These are phyloP conservation scores for Phytophthora uliginosa DNA, from an alignment of 352 stramenopile species.

Conservation along the genomic window DNA sequence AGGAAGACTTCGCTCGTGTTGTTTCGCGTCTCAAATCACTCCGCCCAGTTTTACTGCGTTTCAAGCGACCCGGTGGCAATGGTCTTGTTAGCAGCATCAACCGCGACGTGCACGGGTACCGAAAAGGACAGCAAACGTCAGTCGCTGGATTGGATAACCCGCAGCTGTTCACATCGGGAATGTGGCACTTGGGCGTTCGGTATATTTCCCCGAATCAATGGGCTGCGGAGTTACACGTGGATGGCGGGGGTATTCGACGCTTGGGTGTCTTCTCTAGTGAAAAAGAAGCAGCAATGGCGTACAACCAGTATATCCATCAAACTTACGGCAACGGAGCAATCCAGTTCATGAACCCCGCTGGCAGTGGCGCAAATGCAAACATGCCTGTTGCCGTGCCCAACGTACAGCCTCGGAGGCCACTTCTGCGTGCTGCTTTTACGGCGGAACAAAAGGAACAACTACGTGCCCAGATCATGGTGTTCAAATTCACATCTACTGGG, in stretches of 20 bases:
- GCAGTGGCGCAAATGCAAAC: slow-evolving; percentile 39
- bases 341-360: slow-evolving; percentile 90
- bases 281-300: slow-evolving; percentile 82
- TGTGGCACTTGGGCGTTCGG: slow-evolving; percentile 89
- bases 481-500: slow-evolving; percentile 90
- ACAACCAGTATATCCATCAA: slow-evolving; percentile 91
- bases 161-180: slow-evolving; percentile 78
- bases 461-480: slow-evolving; percentile 92
- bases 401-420: slow-evolving; percentile 58
- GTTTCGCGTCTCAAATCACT: slow-evolving; percentile 87
- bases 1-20: slow-evolving; percentile 87
- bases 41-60: slow-evolving; percentile 82
- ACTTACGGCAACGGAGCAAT: slow-evolving; percentile 83
- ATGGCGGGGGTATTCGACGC: slow-evolving; percentile 83
- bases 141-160: slow-evolving; percentile 77
- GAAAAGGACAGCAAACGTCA: slow-evolving; percentile 72
- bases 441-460: slow-evolving; percentile 91
- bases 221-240: slow-evolving; percentile 86
- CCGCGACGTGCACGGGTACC: slow-evolving; percentile 60
- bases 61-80: slow-evolving; percentile 62
- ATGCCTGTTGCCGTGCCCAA: slow-evolving; percentile 64
- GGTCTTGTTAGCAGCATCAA: slow-evolving; percentile 48
- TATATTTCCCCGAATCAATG: slow-evolving; percentile 82
- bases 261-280: slow-evolving; percentile 78
- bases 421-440: slow-evolving; percentile 73